Evolutionary conservation across 179 eudicot species (phyloP), one percentile per base, ranked within the genome.

Genomic region (Dionaea muscipula): DNA sequence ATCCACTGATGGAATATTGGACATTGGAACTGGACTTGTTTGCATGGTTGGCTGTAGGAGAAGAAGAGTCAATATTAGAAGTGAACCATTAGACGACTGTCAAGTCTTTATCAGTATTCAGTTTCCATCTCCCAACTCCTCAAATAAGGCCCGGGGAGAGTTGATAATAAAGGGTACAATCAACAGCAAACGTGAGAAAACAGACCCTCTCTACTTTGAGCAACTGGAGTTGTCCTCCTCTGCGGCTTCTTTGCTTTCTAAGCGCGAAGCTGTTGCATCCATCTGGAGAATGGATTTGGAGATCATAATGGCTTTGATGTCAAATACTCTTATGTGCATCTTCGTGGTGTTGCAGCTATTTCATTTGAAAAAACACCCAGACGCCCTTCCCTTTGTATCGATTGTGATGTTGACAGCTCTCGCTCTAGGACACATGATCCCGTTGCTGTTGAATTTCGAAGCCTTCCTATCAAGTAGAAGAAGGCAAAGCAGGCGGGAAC

Each of bases 231-330:
- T 91, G 19, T 55, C 67, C 2, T n/a, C n/a, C n/a, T n/a, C n/a
- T n/a, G n/a, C n/a, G n/a, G 61, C 86, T 26, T 80, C 57, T 60
- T 80, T 88, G 8, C 55, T 84, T 44, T 74, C 74, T 13, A 60
- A 45, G 41, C 43, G 23, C 44, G 79, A 75, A 75, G 91, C 78
- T 7, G 55, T 35, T 16, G 63, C 69, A n/a, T 71, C 81, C 7
- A 75, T 84, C 53, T 84, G 94, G 95, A 75, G 84, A 76, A 82
- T 87, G 82, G 98, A 87, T 68, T 61, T 91, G 4, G 98, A 91
- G 80, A 80, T 91, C 51, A 57, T 71, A 20, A 75, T 87, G 88
- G 87, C 84, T 40, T 75, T 91, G 26, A 62, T 84, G 61, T 87
- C 98, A 36, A 84, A 80, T 63, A 86, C 94, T 0, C 77, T 91